Base-by-base conservation (phyloP, 441 rosid species). In the Breynia disticha region DNA sequence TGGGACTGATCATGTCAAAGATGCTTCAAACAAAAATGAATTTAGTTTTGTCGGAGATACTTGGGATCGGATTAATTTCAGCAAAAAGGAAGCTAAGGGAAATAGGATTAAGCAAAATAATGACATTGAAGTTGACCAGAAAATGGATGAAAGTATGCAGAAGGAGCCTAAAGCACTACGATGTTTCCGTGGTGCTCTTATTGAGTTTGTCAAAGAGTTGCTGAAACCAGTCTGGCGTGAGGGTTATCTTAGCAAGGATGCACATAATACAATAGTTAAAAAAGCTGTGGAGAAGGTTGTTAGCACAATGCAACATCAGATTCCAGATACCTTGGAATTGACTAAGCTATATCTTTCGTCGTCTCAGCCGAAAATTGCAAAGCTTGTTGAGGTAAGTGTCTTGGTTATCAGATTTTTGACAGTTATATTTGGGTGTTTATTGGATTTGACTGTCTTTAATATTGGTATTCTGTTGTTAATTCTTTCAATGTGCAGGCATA, bases 171-270 rank as follows among this genome's bases (percentile, higher is more conserved):
- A 77, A 76, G 66, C 64, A 11, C 58, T 63, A 57, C 81, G 80
- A 71, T 80, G 72, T 50, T 84, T 88, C 59, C 80, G 83, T 48
- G 65, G 69, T 54, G 81, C 73, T 57, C 83, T 88, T 56, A 71
- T 88, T 54, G 95, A 81, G 50, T 72, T 69, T 46, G 66, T 84
- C 38, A 88, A 86, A 64, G 97, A 83, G 48, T 56, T 81, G 59
- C 52, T 89, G 78, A 84, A 79, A 74, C 97, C 98, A 41, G 48
- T 69, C 37, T 93, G 98, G 98, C 82, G 74, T 20, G 83, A 81
- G 38, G 96, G 96, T 57, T 80, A 65, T 70, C 80, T 93, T 45
- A 81, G 73, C 74, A 86, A 84, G 80, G 90, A 89, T 46, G 85
- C 73, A 15, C 96, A 86, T 72, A 86, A 86, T 71, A 68, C 57